Percentiles rank a stretch among this genome's conserved stretches.
phyloP scores from a whole-genome alignment of 2,329 filamentous ascomycete species.

The Capronia americana region DNA sequence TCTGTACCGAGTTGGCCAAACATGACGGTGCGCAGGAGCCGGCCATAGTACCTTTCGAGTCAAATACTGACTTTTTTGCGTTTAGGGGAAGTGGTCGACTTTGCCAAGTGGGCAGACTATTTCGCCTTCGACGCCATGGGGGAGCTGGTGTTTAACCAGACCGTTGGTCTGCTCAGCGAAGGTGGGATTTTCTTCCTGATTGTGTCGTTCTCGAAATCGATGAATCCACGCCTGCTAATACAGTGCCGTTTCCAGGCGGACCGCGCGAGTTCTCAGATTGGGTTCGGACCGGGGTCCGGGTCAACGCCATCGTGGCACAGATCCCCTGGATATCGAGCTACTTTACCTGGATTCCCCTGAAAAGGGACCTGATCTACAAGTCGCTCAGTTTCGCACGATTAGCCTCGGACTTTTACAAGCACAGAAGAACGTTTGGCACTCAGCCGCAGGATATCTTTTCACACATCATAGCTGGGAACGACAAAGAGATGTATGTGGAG shows the following conservation, averaged over 20 bases:
- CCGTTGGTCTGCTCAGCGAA: constrained; percentile 41
- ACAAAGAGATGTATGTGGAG: not conserved
- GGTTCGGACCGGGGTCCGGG: not conserved
- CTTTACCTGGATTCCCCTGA: not conserved
- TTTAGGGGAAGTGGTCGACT: constrained; percentile 36
- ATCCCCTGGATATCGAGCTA: constrained; percentile 4
- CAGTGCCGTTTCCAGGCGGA: not conserved
- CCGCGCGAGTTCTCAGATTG: constrained; percentile 1
- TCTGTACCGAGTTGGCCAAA: not conserved
- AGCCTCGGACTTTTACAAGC: not conserved
- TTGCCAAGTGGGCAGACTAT: constrained; percentile 50
- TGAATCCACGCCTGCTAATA: no score
- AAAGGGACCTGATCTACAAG: not conserved
- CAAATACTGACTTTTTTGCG: not conserved
- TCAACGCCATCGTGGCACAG: not conserved
- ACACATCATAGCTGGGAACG: constrained; percentile 5
- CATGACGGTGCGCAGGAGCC: not conserved
- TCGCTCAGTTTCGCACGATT: not conserved
- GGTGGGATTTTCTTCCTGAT: constrained; percentile 20
- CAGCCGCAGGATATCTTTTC: constrained; percentile 3
- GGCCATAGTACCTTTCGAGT: no score
- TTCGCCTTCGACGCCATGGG: constrained; percentile 46
- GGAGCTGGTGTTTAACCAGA: constrained; percentile 45
- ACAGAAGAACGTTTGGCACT: not conserved
- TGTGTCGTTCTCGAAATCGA: not conserved